Base-by-base conservation (phyloP, 805 yeast genomes). In the Tetrapisispora pingtungensis region DNA sequence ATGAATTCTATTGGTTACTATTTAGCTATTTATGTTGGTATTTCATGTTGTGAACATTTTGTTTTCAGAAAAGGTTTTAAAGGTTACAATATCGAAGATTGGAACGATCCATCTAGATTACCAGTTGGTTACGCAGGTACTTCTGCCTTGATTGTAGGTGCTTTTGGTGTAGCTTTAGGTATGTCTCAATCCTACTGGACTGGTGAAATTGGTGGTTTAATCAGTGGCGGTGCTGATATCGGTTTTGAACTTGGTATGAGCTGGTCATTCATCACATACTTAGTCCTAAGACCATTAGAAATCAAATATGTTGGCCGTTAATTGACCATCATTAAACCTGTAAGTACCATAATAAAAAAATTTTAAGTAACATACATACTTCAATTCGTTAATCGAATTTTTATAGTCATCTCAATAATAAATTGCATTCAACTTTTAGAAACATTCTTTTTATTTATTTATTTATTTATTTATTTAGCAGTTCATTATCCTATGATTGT, bases 1-100 rank as follows among this genome's bases (percentile, higher is more conserved):
- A 86, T 89, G 96, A 78, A 84, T 69, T 68, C 87, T 63, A 88
- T 89, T 64, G 93, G 85, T 54, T 88, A 89, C 73, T 88, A 90
- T 77, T 72, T 88, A 61, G 87, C 95, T 47, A 81, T 88, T 57
- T 89, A 88, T 68, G 77, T 76, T 56, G 78, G 83, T 41, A 79
- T 88, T 64, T 65, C 77, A 26, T 63, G 81, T 13, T 74, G 84
- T 31, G 96, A 88, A 66, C 96, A 88, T 65, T 79, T 84, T 61
- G 71, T 87, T 61, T 83, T 77, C 76, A 78, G 80, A 59, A 73
- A 70, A 55, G 83, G 84, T 36, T 69, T 72, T 53, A 50, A 66
- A 28, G 78, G 75, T 49, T 84, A 85, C 67, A 77, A 83, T 58
- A 69, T 79, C 51, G 75, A 70, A 38, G 74, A 72, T 52, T 82